phyloP scores from a whole-genome alignment of 106 monocot genomes.

The Ottelia alismoides region DNA sequence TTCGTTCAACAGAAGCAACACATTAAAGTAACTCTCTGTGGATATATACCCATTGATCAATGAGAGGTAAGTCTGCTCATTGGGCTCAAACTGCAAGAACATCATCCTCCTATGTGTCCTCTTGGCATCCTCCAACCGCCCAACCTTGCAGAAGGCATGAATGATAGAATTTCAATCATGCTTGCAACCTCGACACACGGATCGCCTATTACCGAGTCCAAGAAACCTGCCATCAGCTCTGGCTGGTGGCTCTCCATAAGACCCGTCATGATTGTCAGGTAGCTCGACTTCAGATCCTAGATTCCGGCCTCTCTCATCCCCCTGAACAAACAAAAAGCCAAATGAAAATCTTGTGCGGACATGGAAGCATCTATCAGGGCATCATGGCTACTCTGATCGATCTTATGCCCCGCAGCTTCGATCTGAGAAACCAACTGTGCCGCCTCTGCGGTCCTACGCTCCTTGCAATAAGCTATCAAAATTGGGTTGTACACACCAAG shows the following conservation, averaged over 20 bases:
- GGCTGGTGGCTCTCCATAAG: slow-evolving; percentile 77
- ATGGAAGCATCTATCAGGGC: slow-evolving; percentile 89
- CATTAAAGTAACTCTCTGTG: slow-evolving; percentile 74
- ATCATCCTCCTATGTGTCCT: slow-evolving; percentile 81
- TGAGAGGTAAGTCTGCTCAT: slow-evolving; percentile 78
- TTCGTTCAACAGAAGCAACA: slow-evolving; percentile 83
- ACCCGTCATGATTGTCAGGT: slow-evolving; percentile 95
- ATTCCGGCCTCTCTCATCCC: slow-evolving; percentile 78
- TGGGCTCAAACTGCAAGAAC: slow-evolving; percentile 78
- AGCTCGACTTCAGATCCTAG: slow-evolving; percentile 63
- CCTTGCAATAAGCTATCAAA: slow-evolving; percentile 81
- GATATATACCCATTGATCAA: slow-evolving; percentile 84
- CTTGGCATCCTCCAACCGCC: slow-evolving; percentile 74
- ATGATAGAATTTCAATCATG: slow-evolving; percentile 99
- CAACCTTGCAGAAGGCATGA: slow-evolving; percentile 83
- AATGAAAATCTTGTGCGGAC: slow-evolving; percentile 87
- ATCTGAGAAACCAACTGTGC: slow-evolving; percentile 70
- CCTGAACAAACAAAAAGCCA: slow-evolving; percentile 80
- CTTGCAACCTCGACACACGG: slow-evolving; percentile 70
- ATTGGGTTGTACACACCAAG: slow-evolving; percentile 81
- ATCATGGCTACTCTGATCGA: slow-evolving; percentile 59
- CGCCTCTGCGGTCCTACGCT: slow-evolving; percentile 78
- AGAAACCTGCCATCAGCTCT: slow-evolving; percentile 88
- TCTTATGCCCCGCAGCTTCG: slow-evolving; percentile 40
- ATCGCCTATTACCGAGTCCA: slow-evolving; percentile 65